Base-by-base conservation (phyloP, 2,329 filamentous ascomycete species). In the Diaporthe eres region DNA sequence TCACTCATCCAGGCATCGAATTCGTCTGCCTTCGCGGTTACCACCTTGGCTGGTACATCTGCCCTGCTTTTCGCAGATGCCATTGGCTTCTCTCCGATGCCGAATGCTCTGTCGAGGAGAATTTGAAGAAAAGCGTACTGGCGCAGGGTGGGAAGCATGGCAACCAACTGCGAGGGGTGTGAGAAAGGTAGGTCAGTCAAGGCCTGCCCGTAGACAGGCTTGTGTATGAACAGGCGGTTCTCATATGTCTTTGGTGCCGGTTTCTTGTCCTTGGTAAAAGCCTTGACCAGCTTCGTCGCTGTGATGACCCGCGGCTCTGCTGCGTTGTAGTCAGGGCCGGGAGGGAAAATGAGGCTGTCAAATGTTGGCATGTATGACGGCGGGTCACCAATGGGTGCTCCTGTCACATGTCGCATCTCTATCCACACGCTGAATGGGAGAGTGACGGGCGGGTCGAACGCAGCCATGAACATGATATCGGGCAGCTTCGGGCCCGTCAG, bases 151-250 rank as follows among this genome's bases (percentile, higher is more conserved):
- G 94, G 94, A n/a, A 97, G 87, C 81, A 96, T 91, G 72, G 90
- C 88, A 9, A 96, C 86, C 5, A 97, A 85, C 81, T 97, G 94
- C 68, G 92, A 90, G 0, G 95, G 95, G 80, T 97, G 95, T 3
- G 91, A 91, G 80, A 97, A 96, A 0, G 94, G 92, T 44, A 97
- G 86, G 74, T 93, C 91, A 1, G 89, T 90, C 12, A 97, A 83
- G 4, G 88, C 87, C 74, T 92, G 90, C 0, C 92, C 93, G 78
- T 93, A 95, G 12, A 95, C 94, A 2, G 91, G 90, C 82, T 94
- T 95, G 73, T 94, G 91, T 25, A 95, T 90, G 77, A 91, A 91
- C 1, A 97, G 86, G 0, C 89, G 91, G 80, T 93, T 94, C 17
- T 84, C 82, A 79, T 92, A 90, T 3, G 78, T 82, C 58, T 84